These are phyloP conservation scores for Tricholoma flavovirens DNA, from an alignment of 768 basidiomycete genomes.

Conservation along the genomic window DNA sequence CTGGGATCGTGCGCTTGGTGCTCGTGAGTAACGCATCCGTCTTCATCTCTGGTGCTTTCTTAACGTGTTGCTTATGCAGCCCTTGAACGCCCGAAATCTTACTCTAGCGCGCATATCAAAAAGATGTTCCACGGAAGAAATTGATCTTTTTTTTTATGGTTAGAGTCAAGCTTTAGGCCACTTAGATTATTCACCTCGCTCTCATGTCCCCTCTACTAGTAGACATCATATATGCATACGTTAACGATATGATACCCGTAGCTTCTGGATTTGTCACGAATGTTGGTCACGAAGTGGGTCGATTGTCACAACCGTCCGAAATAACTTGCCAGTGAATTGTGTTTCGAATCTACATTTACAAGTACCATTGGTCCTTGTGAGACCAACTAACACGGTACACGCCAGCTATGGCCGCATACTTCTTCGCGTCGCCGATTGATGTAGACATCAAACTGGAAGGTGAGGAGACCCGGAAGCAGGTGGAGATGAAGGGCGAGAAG, in stretches of 20 bases:
- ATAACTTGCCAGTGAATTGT: background rate
- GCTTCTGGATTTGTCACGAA: background rate
- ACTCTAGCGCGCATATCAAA: conserved; percentile 74
- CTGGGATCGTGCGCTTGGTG: conserved; percentile 91
- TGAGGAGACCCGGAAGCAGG: conserved; percentile 82
- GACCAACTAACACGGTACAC: background rate
- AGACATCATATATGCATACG: background rate
- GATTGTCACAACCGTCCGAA: background rate
- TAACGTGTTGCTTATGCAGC: conserved; percentile 32
- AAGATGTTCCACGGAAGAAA: conserved; percentile 67
- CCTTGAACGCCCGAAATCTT: conserved; percentile 88
- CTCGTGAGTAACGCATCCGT: conserved; percentile 51
- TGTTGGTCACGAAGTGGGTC: background rate
- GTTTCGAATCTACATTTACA: background rate
- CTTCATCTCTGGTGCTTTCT: background rate
- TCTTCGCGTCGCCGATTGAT: conserved; percentile 89
- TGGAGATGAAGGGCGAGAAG: conserved; percentile 88
- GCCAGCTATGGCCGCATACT: conserved; percentile 72
- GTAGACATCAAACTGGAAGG: conserved; percentile 84
- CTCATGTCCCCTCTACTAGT: background rate
- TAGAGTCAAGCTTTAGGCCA: background rate
- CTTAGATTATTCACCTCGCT: background rate
- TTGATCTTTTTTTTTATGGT: background rate
- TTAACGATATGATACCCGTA: background rate
- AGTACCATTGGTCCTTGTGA: background rate